Conservation (phyloP, 2,329 filamentous ascomycete genomes). For the Hypoxylon sp. region DNA sequence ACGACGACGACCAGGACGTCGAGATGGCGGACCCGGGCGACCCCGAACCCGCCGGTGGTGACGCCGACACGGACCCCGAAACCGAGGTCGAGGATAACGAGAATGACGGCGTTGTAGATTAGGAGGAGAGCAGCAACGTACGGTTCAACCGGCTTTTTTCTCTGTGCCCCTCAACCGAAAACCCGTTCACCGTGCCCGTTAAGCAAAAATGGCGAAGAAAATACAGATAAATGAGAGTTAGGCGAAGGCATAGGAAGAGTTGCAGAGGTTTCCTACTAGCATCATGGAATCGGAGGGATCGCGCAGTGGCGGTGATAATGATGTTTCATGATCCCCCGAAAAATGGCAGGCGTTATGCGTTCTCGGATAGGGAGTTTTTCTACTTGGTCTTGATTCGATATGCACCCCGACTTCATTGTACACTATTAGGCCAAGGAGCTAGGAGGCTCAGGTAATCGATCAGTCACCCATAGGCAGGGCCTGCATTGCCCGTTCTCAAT, state of each 20-base stretch:
- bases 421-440: constrained; percentile 5
- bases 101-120: constrained; percentile 47
- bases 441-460: constrained; percentile 11
- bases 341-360: constrained; percentile 16
- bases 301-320: background rate
- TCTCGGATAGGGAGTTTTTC: background rate
- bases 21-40: constrained; percentile 45
- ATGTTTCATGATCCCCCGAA: constrained; percentile 2
- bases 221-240: background rate
- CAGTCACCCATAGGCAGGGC: constrained; percentile 1
- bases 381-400: background rate
- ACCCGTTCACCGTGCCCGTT: background rate
- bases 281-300: constrained; percentile 3
- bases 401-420: background rate
- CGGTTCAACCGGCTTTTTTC: background rate
- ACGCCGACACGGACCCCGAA: constrained; percentile 48
- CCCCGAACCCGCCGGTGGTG: constrained; percentile 32
- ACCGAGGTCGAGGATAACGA: constrained; percentile 53
- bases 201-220: background rate
- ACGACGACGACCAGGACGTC: constrained; percentile 46
- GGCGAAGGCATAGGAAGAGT: background rate
- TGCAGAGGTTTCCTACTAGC: background rate
- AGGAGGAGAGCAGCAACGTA: constrained; percentile 19
- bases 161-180: background rate
- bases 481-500: background rate